A percentile compares a stretch with the other conserved stretches of the same genome.
phyloP scores from a whole-genome alignment of 495 filamentous ascomycete genomes.

The Clohesyomyces aquaticus region DNA sequence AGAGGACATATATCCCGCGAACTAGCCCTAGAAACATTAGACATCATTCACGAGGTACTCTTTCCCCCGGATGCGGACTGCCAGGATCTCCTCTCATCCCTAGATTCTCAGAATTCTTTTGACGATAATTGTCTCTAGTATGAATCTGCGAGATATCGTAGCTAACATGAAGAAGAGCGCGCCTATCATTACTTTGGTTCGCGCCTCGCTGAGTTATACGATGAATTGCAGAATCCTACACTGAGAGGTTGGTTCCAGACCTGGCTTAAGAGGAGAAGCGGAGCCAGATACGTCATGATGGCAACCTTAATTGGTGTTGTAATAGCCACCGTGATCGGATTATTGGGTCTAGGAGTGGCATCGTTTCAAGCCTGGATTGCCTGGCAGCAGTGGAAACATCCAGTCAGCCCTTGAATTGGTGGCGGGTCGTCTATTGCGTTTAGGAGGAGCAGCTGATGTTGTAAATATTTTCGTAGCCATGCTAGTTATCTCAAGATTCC shows the following conservation, averaged over 20 bases:
- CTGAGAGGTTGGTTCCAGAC: neutral
- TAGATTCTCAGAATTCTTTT: neutral
- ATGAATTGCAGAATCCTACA: slow-evolving; percentile 1
- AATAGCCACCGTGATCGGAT: slow-evolving; percentile 1
- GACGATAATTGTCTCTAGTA: neutral
- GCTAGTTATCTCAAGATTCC: no score
- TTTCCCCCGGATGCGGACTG: neutral
- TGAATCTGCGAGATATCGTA: neutral
- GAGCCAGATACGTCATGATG: slow-evolving; percentile 1
- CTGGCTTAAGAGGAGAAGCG: slow-evolving; percentile 1
- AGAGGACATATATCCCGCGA: slow-evolving; percentile 6
- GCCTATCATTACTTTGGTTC: slow-evolving; percentile 1
- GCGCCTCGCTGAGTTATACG: neutral
- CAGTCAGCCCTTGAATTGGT: neutral
- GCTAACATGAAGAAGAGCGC: neutral
- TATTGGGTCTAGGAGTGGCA: neutral
- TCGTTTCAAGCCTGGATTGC: neutral
- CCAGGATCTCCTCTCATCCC: neutral
- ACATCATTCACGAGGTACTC: neutral
- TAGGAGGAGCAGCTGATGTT: neutral
- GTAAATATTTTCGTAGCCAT: neutral
- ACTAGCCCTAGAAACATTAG: slow-evolving; percentile 4
- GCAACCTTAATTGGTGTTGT: slow-evolving; percentile 3
- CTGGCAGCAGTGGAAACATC: neutral
- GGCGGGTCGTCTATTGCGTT: neutral